phyloP scores from a whole-genome alignment of 305 asterid species.

The Euphrasia arctica region DNA sequence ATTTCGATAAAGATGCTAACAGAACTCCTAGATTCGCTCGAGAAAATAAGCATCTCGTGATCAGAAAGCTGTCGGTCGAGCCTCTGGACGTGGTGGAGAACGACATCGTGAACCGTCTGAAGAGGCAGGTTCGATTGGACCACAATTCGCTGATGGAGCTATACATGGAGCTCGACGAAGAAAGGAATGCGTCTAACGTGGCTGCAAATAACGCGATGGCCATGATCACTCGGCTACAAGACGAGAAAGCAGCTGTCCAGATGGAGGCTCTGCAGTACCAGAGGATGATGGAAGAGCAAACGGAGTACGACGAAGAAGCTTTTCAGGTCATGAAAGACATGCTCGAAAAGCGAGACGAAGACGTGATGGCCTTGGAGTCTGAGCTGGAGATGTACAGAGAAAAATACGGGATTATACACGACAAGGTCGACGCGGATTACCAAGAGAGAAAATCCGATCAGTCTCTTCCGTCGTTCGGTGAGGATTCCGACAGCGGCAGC shows the following conservation, averaged over 20 bases:
- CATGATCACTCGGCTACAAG: slow-evolving; percentile 84
- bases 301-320: slow-evolving; percentile 85
- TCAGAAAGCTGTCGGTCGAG: slow-evolving; percentile 37
- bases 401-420: slow-evolving; percentile 48
- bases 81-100: slow-evolving; percentile 45
- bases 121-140: slow-evolving; percentile 57
- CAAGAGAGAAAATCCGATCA: slow-evolving; percentile 55
- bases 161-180: slow-evolving; percentile 84
- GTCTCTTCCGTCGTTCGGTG: slow-evolving; percentile 41
- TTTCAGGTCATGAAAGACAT: slow-evolving; percentile 45
- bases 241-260: slow-evolving; percentile 87
- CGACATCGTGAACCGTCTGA: slow-evolving; percentile 46
- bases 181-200: slow-evolving; percentile 76
- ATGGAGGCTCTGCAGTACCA: slow-evolving; percentile 96
- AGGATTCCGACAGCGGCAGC: slow-evolving; percentile 49
- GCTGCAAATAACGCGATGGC: slow-evolving; percentile 98
- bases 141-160: slow-evolving; percentile 61
- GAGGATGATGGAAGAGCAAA: slow-evolving; percentile 96
- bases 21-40: slow-evolving; percentile 54
- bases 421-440: slow-evolving; percentile 61
- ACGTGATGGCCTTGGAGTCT: slow-evolving; percentile 48
- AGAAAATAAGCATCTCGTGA: slow-evolving; percentile 54
- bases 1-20: slow-evolving; percentile 24
- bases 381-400: slow-evolving; percentile 62
- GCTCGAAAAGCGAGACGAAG: slow-evolving; percentile 64